phyloP scores from a whole-genome alignment of 1,139 yeast species.

The Eremothecium sinecaudum region DNA sequence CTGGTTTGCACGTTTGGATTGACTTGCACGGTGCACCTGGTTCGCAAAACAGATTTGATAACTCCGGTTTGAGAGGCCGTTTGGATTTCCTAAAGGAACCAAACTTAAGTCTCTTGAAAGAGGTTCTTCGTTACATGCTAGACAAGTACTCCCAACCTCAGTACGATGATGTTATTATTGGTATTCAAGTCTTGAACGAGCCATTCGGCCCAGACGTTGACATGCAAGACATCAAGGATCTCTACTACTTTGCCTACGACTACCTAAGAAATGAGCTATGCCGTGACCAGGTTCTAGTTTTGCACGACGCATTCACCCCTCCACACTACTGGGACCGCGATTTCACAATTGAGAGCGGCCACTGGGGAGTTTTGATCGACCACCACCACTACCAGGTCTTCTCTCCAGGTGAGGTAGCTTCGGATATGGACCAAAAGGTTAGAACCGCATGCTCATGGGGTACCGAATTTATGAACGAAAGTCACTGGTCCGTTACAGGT shows the following conservation, averaged over 20 bases:
- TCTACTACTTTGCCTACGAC: conserved; percentile 36
- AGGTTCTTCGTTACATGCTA: conserved; percentile 33
- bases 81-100: conserved; percentile 51
- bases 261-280: conserved; percentile 29
- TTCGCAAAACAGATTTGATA: conserved; percentile 95
- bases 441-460: conserved; percentile 58
- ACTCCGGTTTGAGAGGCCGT: conserved; percentile 74
- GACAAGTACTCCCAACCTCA: conserved; percentile 58
- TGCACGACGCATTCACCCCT: conserved; percentile 50
- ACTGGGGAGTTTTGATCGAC: conserved; percentile 67
- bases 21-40: conserved; percentile 96
- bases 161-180: conserved; percentile 65
- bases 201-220: conserved; percentile 69
- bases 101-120: conserved; percentile 30
- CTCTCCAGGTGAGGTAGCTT: conserved; percentile 47
- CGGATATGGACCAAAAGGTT: conserved; percentile 53
- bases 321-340: conserved; percentile 55
- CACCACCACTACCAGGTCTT: conserved; percentile 93
- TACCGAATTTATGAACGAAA: conserved; percentile 39
- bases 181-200: conserved; percentile 81
- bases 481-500: conserved; percentile 72
- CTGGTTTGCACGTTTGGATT: conserved; percentile 71
- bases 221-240: conserved; percentile 49
- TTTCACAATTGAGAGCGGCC: conserved; percentile 33
- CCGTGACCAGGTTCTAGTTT: conserved; percentile 29